These are phyloP conservation scores for Albophoma yamanashiensis DNA, from an alignment of 2,329 filamentous ascomycete genomes.

Conservation along the genomic window DNA sequence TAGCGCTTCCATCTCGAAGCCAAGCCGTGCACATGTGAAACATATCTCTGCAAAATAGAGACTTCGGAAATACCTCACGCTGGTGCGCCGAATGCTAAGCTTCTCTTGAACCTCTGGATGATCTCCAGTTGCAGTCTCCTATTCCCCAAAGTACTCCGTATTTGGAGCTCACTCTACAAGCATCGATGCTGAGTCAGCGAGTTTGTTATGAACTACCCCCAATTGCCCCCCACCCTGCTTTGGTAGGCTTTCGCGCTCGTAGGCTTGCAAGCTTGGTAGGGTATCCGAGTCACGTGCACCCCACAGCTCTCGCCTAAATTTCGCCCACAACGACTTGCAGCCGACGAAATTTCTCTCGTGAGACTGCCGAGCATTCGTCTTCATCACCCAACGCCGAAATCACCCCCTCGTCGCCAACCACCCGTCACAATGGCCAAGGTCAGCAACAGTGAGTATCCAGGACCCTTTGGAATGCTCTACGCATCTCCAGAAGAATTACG, in stretches of 20 bases:
- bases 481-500: neutral
- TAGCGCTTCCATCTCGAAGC: neutral
- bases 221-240: too few species aligned
- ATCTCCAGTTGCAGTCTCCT: neutral
- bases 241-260: too few species aligned
- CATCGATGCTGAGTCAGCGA: neutral
- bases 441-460: conserved; percentile 41
- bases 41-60: too few species aligned
- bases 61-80: too few species aligned
- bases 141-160: neutral
- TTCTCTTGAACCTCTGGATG: neutral
- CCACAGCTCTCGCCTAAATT: conserved; percentile 15
- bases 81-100: neutral
- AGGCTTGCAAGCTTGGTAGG: neutral
- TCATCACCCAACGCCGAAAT: conserved; percentile 20
- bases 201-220: too few species aligned
- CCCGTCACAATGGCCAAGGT: conserved; percentile 59
- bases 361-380: conserved; percentile 2
- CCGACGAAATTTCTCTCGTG: conserved; percentile 5
- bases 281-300: conserved; percentile 20
- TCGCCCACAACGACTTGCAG: conserved; percentile 15
- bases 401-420: conserved; percentile 14
- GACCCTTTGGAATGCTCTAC: neutral
- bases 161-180: neutral
- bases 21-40: neutral